A percentile compares a stretch with the other conserved stretches of the same genome.
Evolutionary conservation across 78 protist species (phyloP).

Genomic region (Dictyostelium brefeldianum): DNA sequence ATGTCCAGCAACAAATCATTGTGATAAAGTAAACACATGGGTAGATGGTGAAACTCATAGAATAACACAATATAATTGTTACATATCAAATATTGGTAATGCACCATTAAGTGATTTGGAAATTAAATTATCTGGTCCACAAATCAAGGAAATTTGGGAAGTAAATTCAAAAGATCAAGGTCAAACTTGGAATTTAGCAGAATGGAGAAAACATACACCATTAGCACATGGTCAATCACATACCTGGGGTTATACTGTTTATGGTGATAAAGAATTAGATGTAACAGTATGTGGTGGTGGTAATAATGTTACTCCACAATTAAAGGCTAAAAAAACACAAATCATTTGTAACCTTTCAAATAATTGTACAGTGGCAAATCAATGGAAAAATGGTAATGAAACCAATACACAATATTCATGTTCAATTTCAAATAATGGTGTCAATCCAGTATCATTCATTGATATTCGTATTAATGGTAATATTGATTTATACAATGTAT

Average conservation of each 20-base stretch:
- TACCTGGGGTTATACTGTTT: slow-evolving; percentile 36
- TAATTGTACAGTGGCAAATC: neutral
- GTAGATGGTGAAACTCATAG: neutral
- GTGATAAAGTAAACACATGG: slow-evolving; percentile 22
- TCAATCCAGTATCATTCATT: slow-evolving; percentile 1
- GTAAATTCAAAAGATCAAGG: slow-evolving; percentile 16
- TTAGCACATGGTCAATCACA: neutral
- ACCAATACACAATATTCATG: slow-evolving; percentile 19
- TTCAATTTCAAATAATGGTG: slow-evolving; percentile 33
- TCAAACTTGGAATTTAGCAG: neutral
- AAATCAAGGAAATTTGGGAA: slow-evolving; percentile 17
- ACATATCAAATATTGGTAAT: neutral
- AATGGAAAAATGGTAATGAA: neutral
- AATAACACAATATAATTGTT: neutral
- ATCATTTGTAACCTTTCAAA: slow-evolving; percentile 12
- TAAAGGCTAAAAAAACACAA: neutral
- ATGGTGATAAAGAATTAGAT: slow-evolving; percentile 19
- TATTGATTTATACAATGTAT: neutral
- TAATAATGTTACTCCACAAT: neutral
- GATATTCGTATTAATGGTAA: slow-evolving; percentile 9
- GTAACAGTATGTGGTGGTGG: slow-evolving; percentile 13
- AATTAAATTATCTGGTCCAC: slow-evolving; percentile 3
- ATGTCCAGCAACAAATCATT: slow-evolving; percentile 15
- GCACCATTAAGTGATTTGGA: neutral
- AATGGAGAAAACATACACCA: slow-evolving; percentile 21